phyloP scores from a whole-genome alignment of 1,284 basidiomycete genomes.

The Meira nashicola region DNA sequence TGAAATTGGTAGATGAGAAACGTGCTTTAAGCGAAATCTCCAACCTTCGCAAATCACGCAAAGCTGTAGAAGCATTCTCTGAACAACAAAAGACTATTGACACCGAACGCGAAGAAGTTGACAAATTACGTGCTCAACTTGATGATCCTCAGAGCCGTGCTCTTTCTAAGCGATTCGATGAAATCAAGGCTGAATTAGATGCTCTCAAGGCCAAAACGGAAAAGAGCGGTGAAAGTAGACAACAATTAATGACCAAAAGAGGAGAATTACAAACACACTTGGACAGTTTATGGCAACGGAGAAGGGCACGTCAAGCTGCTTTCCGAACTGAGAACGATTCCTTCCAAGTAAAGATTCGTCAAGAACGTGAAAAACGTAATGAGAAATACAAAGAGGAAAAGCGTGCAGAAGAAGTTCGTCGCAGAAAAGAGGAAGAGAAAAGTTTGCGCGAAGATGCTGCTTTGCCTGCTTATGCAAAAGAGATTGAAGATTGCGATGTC shows the following conservation, averaged over 20 bases:
- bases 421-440: constrained; percentile 74
- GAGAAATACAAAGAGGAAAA: constrained; percentile 76
- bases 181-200: constrained; percentile 79
- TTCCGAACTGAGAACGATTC: constrained; percentile 46
- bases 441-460: constrained; percentile 85
- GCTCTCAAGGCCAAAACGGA: constrained; percentile 79
- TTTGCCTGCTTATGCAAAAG: constrained; percentile 79
- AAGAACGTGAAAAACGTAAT: constrained; percentile 59
- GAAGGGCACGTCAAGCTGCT: constrained; percentile 62
- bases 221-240: constrained; percentile 73
- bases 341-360: constrained; percentile 40
- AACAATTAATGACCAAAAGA: constrained; percentile 82
- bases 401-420: constrained; percentile 73
- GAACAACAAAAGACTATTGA: constrained; percentile 72
- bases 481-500: constrained; percentile 95
- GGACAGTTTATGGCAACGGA: constrained; percentile 70
- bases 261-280: constrained; percentile 61
- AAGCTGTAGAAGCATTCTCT: constrained; percentile 38
- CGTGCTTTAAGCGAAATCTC: constrained; percentile 82
- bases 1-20: constrained; percentile 96
- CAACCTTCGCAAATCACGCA: constrained; percentile 58
- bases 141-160: constrained; percentile 88
- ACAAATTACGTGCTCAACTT: constrained; percentile 76
- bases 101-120: constrained; percentile 66
- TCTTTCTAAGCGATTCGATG: constrained; percentile 73